Conservation (phyloP, 139 green algal genomes). For the Gonium pectorale region DNA sequence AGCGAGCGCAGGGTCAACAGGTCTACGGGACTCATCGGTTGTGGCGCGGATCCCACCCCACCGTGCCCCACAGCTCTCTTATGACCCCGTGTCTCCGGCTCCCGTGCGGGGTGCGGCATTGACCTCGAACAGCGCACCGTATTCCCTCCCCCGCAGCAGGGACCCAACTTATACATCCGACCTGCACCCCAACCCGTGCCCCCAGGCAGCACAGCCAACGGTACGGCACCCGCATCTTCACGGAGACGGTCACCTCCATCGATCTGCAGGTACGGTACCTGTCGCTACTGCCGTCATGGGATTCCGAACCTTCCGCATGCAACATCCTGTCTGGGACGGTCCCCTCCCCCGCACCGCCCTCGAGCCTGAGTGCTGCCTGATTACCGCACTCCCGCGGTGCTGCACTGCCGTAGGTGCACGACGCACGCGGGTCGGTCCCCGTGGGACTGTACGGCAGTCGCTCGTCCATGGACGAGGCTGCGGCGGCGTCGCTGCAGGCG, state of each 20-base stretch:
- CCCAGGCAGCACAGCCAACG: constrained; percentile 69
- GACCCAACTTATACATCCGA: too few relatives aligned
- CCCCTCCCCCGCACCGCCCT: neutral
- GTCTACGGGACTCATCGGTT: neutral
- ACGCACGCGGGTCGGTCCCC: neutral
- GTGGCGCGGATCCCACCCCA: neutral
- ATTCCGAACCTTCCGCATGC: too few relatives aligned
- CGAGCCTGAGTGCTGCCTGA: neutral
- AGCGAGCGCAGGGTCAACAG: neutral
- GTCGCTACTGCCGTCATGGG: neutral
- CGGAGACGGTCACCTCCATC: constrained; percentile 75
- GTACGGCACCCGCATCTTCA: constrained; percentile 82
- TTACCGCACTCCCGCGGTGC: neutral
- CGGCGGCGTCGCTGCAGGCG: too few relatives aligned
- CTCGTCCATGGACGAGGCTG: too few relatives aligned
- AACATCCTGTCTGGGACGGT: too few relatives aligned
- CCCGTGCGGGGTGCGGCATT: neutral
- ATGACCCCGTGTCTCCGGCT: neutral
- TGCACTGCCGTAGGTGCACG: neutral
- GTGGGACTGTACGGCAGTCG: neutral
- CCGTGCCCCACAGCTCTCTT: neutral
- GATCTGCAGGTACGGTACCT: constrained; percentile 53
- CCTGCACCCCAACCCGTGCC: too few relatives aligned
- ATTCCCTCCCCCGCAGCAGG: too few relatives aligned
- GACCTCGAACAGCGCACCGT: too few relatives aligned